Conservation (phyloP, 78 protist genomes). For the Dictyostelium firmibasis region DNA sequence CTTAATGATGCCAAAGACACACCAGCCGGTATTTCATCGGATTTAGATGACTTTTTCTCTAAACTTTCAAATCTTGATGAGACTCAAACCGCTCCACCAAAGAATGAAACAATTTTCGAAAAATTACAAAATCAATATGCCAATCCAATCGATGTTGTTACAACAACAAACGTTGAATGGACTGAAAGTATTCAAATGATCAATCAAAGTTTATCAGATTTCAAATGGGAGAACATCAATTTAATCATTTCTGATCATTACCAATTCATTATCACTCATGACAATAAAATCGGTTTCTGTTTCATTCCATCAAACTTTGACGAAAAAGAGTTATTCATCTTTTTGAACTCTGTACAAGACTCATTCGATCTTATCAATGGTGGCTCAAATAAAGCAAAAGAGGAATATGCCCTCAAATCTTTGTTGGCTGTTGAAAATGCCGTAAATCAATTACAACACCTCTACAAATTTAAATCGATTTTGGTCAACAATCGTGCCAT, state of each 20-base stretch:
- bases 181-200: neutral
- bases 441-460: neutral
- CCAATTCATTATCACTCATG: constrained; percentile 37
- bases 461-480: neutral
- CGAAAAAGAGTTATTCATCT: constrained; percentile 34
- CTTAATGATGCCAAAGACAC: neutral
- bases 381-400: neutral
- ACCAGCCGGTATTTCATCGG: neutral
- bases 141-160: no score
- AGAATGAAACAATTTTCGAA: neutral
- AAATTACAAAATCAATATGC: neutral
- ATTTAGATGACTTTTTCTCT: neutral
- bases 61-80: neutral
- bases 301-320: constrained; percentile 58
- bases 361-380: constrained; percentile 2
- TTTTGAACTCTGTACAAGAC: constrained; percentile 39
- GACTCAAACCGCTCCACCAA: neutral
- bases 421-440: neutral
- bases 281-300: constrained; percentile 15
- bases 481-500: neutral
- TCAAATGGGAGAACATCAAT: constrained; percentile 33
- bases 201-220: constrained; percentile 35
- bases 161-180: neutral
- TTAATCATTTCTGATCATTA: constrained; percentile 65
- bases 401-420: neutral